Evolutionary conservation across 371 early-diverging fungal genomes (phyloP), one percentile per base, ranked within the genome.

Genomic region (Circinella minor): DNA sequence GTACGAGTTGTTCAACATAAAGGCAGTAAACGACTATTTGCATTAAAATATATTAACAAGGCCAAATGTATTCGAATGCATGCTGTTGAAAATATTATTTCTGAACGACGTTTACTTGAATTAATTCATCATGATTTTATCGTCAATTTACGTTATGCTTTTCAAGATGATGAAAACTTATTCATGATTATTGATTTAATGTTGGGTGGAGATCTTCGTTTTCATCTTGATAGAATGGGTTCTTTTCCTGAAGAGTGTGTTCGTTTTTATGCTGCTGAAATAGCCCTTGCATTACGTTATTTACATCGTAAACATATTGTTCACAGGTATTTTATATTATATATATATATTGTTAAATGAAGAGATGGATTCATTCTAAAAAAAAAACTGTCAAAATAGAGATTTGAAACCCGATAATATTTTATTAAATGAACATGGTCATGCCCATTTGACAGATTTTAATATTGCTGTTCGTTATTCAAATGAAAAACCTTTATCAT

Each of bases 351-450:
- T 27, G 0, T 27, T 27, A 27, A 27, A 27, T 27, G 27, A 27
- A 27, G 27, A 27, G 27, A 27, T 27, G 27, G 27, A 27, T 27
- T n/a, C n/a, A n/a, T n/a, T n/a, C n/a, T n/a, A n/a, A n/a, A 51
- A n/a, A 46, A 49, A 20, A 47, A n/a, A 51, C n/a, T n/a, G n/a
- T n/a, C n/a, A 13, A 13, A n/a, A 13, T 74, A 86, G 95, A 57
- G 96, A 96, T 77, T 63, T 94, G 47, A 95, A 95, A 76, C 97
- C 97, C 2, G 97, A 96, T 74, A 96, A 96, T 77, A 89, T 97
- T 6, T 77, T 98, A 34, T 76, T 97, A 65, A 93, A 95, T 68
- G 88, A 85, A 68, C 75, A 86, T 34, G 96, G 96, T 38, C 95
- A 95, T 70, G 92, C 90, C 1, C 93, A 93, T 68, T 74, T 96